These are phyloP conservation scores for Monascus purpureus DNA, from an alignment of 495 filamentous ascomycete species.

Conservation along the genomic window DNA sequence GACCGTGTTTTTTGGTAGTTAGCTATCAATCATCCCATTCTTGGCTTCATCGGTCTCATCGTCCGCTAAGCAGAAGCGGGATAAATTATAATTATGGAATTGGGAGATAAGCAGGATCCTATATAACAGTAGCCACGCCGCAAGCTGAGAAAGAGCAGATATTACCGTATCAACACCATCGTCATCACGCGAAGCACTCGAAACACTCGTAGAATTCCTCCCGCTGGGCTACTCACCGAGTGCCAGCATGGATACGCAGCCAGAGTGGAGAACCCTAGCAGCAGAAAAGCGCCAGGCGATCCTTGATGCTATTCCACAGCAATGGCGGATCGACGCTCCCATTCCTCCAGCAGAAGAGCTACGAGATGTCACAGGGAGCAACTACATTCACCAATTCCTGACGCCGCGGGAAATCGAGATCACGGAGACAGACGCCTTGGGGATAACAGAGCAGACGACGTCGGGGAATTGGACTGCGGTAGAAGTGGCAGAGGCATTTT, in stretches of 20 bases:
- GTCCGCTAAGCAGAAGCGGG: too few species aligned
- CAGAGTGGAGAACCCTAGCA: slow-evolving; percentile 29
- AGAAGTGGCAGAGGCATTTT: slow-evolving; percentile 42
- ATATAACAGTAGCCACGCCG: too few species aligned
- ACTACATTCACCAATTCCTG: slow-evolving; percentile 44
- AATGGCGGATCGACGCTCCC: slow-evolving; percentile 40
- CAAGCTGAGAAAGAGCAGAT: too few species aligned
- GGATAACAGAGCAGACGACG: slow-evolving; percentile 33
- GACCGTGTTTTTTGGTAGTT: too few species aligned
- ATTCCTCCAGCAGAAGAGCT: slow-evolving; percentile 37
- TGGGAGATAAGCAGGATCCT: too few species aligned
- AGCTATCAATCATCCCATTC: too few species aligned
- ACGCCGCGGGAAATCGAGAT: slow-evolving; percentile 40
- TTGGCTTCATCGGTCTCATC: too few species aligned
- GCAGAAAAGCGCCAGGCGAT: slow-evolving; percentile 40
- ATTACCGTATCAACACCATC: too few species aligned
- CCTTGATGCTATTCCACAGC: slow-evolving; percentile 37
- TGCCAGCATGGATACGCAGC: slow-evolving; percentile 1
- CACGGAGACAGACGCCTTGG: slow-evolving; percentile 38
- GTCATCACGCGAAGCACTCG: too few species aligned
- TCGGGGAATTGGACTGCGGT: slow-evolving; percentile 30
- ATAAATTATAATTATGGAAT: too few species aligned
- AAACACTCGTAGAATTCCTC: too few species aligned
- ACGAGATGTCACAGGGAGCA: slow-evolving; percentile 48
- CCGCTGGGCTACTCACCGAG: too few species aligned